A percentile compares a stretch with the other conserved stretches of the same genome.
phyloP scores from a whole-genome alignment of 352 stramenopile genomes.

The Plasmopara viticola region DNA sequence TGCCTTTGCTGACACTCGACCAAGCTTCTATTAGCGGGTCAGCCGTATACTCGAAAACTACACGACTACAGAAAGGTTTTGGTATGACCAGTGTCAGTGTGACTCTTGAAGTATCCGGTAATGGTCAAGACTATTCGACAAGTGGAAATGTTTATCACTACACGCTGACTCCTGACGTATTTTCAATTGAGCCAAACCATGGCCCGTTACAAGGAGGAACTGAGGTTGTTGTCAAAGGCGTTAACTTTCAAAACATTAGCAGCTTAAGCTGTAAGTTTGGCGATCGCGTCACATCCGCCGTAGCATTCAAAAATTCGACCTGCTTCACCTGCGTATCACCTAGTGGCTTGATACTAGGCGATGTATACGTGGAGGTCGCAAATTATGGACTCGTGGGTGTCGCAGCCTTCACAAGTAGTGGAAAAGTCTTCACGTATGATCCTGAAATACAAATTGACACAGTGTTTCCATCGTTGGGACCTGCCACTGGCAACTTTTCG shows the following conservation, averaged over 20 bases:
- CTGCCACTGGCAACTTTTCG: conserved; percentile 81
- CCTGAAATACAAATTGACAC: conserved; percentile 44
- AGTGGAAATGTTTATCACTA: conserved; percentile 64
- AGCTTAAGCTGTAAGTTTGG: conserved; percentile 69
- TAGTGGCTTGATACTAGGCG: conserved; percentile 21
- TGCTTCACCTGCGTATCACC: conserved; percentile 71
- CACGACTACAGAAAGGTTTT: conserved; percentile 28
- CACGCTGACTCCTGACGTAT: conserved; percentile 52
- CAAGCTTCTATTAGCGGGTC: conserved; percentile 13
- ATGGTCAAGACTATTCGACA: conserved; percentile 67
- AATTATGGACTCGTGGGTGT: conserved; percentile 46
- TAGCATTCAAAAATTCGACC: conserved; percentile 54
- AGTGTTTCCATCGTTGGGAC: conserved; percentile 73
- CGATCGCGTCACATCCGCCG: conserved; percentile 31
- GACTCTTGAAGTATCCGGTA: conserved; percentile 84
- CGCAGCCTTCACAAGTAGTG: conserved; percentile 36
- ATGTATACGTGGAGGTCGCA: conserved; percentile 58
- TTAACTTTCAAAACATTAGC: conserved; percentile 71
- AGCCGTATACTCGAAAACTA: conserved; percentile 7
- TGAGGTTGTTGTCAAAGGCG: conserved; percentile 64
- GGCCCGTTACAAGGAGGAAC: conserved; percentile 78
- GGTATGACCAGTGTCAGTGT: conserved; percentile 54
- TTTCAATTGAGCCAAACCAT: conserved; percentile 52
- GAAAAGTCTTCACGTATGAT: conserved; percentile 80
- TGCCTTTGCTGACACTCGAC: conserved; percentile 32